A percentile compares a stretch with the other conserved stretches of the same genome.
Conservation (phyloP, 495 filamentous ascomycete species). For the Jackrogersella minutella region DNA sequence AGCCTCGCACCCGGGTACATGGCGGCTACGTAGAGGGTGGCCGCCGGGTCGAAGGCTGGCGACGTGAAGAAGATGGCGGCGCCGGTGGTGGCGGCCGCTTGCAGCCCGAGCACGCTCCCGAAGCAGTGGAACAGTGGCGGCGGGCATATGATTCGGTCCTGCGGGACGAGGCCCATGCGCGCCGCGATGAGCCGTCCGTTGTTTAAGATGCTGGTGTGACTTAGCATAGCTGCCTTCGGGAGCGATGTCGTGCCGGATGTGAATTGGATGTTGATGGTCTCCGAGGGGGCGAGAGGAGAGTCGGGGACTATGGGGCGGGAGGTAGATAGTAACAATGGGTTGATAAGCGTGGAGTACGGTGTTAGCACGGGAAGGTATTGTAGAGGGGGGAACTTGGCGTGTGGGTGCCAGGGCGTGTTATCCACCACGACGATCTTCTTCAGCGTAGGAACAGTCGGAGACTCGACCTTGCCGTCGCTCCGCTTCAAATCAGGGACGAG, state of each 20-base stretch:
- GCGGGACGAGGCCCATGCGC: constrained; percentile 77
- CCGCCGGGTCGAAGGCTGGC: constrained; percentile 84
- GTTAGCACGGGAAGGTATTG: constrained; percentile 48
- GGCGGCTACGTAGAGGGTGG: constrained; percentile 73
- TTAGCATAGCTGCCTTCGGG: constrained; percentile 92
- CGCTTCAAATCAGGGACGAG: constrained; percentile 67
- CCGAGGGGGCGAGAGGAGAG: constrained; percentile 64
- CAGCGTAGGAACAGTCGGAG: constrained; percentile 73
- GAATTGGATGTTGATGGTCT: constrained; percentile 95
- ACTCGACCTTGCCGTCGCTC: constrained; percentile 58
- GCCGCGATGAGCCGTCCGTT: constrained; percentile 84
- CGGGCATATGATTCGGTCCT: constrained; percentile 83
- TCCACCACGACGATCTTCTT: constrained; percentile 78
- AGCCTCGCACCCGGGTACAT: constrained; percentile 83
- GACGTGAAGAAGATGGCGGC: constrained; percentile 84
- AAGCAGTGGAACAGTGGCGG: constrained; percentile 95
- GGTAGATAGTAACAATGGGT: no score
- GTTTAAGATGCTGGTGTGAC: constrained; percentile 86
- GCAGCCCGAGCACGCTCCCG: constrained; percentile 88
- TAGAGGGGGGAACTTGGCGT: constrained; percentile 42
- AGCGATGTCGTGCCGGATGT: constrained; percentile 90
- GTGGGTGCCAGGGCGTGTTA: constrained; percentile 68
- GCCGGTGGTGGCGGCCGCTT: constrained; percentile 91
- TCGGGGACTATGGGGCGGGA: constrained; percentile 38
- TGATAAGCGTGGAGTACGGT: constrained; percentile 64